Conservation (phyloP, 2,329 filamentous ascomycete species). For the Fusarium sambucinum region DNA sequence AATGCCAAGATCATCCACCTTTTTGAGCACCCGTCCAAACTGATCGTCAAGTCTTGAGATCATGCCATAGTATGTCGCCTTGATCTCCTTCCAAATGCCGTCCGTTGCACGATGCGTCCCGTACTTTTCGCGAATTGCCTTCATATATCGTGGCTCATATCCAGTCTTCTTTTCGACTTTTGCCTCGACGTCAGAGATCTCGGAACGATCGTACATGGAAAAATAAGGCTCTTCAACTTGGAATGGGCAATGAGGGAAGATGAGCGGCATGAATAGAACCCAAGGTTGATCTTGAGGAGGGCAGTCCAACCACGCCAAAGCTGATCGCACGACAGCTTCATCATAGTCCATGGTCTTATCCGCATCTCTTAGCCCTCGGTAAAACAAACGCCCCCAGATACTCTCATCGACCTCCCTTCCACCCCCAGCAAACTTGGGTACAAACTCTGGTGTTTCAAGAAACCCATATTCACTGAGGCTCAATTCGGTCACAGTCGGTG, state of each 20-base stretch:
- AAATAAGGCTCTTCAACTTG: slow-evolving; percentile 62
- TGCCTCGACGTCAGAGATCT: slow-evolving; percentile 37
- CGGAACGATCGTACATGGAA: slow-evolving; percentile 57
- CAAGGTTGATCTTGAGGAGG: slow-evolving; percentile 57
- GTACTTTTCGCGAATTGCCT: slow-evolving; percentile 54
- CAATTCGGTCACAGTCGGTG: slow-evolving; percentile 58
- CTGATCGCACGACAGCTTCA: slow-evolving; percentile 57
- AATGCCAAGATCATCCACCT: slow-evolving; percentile 50
- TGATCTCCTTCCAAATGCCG: slow-evolving; percentile 59
- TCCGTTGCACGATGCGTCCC: slow-evolving; percentile 55
- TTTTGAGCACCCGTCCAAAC: slow-evolving; percentile 56
- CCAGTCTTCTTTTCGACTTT: slow-evolving; percentile 52
- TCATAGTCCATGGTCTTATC: slow-evolving; percentile 59
- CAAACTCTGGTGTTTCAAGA: slow-evolving; percentile 53
- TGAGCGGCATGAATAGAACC: slow-evolving; percentile 58
- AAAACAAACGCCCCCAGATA: slow-evolving; percentile 57
- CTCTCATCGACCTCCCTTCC: slow-evolving; percentile 47
- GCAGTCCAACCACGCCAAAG: slow-evolving; percentile 58
- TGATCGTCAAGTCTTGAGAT: slow-evolving; percentile 60
- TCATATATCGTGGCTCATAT: slow-evolving; percentile 59
- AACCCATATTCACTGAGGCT: slow-evolving; percentile 61
- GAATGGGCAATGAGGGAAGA: slow-evolving; percentile 62
- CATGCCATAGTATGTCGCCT: slow-evolving; percentile 62
- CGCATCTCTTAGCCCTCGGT: slow-evolving; percentile 55
- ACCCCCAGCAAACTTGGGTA: slow-evolving; percentile 48